Conservation (phyloP, 768 basidiomycete species). For the Psilocybe azurescens region DNA sequence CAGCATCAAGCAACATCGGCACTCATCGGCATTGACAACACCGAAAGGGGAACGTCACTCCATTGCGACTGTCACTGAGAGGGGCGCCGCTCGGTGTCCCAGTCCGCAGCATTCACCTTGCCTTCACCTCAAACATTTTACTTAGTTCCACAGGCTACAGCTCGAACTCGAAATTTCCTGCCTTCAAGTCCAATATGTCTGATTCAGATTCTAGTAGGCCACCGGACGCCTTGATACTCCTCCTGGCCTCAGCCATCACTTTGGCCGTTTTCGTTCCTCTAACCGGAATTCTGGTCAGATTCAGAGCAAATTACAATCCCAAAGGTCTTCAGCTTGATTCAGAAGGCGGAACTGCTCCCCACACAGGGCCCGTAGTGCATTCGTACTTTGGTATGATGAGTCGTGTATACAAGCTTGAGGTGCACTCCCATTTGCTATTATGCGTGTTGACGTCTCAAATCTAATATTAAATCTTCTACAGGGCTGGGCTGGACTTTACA, state of each 20-base stretch:
- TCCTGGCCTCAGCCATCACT: constrained; percentile 54
- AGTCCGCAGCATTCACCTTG: too few relatives aligned
- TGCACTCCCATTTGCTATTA: constrained; percentile 23
- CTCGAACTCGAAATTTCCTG: background rate
- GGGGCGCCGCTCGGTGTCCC: too few relatives aligned
- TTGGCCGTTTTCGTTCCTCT: constrained; percentile 66
- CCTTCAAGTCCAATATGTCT: constrained; percentile 1
- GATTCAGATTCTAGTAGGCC: background rate
- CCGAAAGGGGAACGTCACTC: too few relatives aligned
- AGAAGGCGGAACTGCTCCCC: constrained; percentile 76
- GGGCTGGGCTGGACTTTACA: constrained; percentile 80
- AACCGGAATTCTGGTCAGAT: constrained; percentile 72
- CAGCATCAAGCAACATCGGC: too few relatives aligned
- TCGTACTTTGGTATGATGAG: constrained; percentile 77
- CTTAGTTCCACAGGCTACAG: too few relatives aligned
- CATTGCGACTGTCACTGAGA: too few relatives aligned
- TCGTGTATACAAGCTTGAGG: constrained; percentile 78
- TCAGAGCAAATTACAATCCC: constrained; percentile 87
- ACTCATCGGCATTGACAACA: too few relatives aligned
- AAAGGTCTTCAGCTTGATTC: constrained; percentile 81
- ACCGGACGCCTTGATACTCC: constrained; percentile 42
- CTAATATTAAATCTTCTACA: constrained; percentile 7
- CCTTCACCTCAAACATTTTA: too few relatives aligned
- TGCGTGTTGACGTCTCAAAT: background rate
- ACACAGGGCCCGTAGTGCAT: constrained; percentile 79